A percentile compares a stretch with the other conserved stretches of the same genome.
These are phyloP conservation scores for Myochromella boudieri DNA, from an alignment of 768 basidiomycete species.

Conservation along the genomic window DNA sequence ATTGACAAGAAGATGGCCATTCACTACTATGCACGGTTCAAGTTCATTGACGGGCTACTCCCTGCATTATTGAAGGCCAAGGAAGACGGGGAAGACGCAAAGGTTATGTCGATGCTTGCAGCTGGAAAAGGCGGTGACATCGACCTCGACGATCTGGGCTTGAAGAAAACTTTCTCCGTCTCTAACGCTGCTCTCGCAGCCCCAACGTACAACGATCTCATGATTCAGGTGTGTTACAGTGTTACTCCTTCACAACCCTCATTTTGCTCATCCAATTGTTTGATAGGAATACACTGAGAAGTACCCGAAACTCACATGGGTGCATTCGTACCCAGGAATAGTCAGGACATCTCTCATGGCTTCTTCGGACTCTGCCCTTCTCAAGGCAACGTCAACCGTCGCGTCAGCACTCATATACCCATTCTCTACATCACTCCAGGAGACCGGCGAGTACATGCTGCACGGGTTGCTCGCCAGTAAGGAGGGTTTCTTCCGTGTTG, in stretches of 20 bases:
- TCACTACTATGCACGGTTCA: slow-evolving; percentile 53
- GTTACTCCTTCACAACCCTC: not conserved
- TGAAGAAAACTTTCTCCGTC: slow-evolving; percentile 38
- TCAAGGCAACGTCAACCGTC: slow-evolving; percentile 21
- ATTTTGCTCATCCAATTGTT: not conserved
- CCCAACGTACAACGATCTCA: slow-evolving; percentile 41
- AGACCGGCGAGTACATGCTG: slow-evolving; percentile 32
- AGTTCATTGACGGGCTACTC: slow-evolving; percentile 44
- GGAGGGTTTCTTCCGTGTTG: slow-evolving; percentile 30
- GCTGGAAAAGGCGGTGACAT: slow-evolving; percentile 34
- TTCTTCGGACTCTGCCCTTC: slow-evolving; percentile 24
- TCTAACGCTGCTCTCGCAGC: slow-evolving; percentile 26
- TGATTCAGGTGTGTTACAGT: slow-evolving; percentile 33
- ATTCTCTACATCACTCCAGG: slow-evolving; percentile 7
- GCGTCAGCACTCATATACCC: slow-evolving; percentile 18
- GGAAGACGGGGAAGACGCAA: slow-evolving; percentile 48
- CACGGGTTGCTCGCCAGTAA: slow-evolving; percentile 25
- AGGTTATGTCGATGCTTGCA: slow-evolving; percentile 47
- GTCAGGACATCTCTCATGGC: slow-evolving; percentile 33
- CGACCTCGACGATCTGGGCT: slow-evolving; percentile 43
- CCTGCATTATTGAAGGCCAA: slow-evolving; percentile 44
- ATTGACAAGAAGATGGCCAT: slow-evolving; percentile 36
- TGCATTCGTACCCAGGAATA: slow-evolving; percentile 37
- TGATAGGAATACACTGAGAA: slow-evolving; percentile 33
- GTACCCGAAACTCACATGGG: slow-evolving; percentile 37